These are phyloP conservation scores for Sarocladium brachiariae DNA, from an alignment of 2,329 filamentous ascomycete genomes.

Conservation along the genomic window DNA sequence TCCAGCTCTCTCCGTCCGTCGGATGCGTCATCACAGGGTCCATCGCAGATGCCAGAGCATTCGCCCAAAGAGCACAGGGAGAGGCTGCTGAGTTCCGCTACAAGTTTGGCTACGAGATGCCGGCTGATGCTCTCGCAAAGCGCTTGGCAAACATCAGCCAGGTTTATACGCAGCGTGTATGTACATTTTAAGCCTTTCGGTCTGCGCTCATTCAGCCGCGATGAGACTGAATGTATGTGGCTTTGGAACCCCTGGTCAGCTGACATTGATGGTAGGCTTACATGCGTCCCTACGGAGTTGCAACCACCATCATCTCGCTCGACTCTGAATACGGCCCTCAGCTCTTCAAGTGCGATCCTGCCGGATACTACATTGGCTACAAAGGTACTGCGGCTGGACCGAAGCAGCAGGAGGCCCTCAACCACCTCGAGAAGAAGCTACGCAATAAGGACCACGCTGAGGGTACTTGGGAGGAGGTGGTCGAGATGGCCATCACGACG, in stretches of 20 bases:
- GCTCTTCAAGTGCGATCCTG: slow-evolving; percentile 97
- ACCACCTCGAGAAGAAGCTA: slow-evolving; percentile 98
- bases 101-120: slow-evolving; percentile 99
- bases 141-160: slow-evolving; percentile 98
- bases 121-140: slow-evolving; percentile 93
- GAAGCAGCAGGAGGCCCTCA: slow-evolving; percentile 97
- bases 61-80: slow-evolving; percentile 83
- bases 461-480: slow-evolving; percentile 93
- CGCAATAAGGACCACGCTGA: slow-evolving; percentile 97
- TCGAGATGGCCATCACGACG: slow-evolving; percentile 92
- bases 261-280: slow-evolving; percentile 56
- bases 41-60: slow-evolving; percentile 93
- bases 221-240: not conserved
- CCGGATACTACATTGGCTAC: slow-evolving; percentile 97
- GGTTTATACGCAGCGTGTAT: slow-evolving; percentile 93
- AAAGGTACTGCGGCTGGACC: slow-evolving; percentile 95
- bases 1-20: slow-evolving; percentile 91
- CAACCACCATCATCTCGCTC: slow-evolving; percentile 88
- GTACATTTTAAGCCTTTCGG: slow-evolving; percentile 14
- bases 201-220: not conserved
- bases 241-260: slow-evolving; percentile 9
- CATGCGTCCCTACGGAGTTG: slow-evolving; percentile 95
- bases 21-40: slow-evolving; percentile 98
- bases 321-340: slow-evolving; percentile 90
- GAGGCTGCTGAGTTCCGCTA: slow-evolving; percentile 98